Evolutionary conservation across 225 moss, liverwort and hornwort species (phyloP), one percentile per base, ranked within the genome.

Genomic region (Physcomitrium patens): DNA sequence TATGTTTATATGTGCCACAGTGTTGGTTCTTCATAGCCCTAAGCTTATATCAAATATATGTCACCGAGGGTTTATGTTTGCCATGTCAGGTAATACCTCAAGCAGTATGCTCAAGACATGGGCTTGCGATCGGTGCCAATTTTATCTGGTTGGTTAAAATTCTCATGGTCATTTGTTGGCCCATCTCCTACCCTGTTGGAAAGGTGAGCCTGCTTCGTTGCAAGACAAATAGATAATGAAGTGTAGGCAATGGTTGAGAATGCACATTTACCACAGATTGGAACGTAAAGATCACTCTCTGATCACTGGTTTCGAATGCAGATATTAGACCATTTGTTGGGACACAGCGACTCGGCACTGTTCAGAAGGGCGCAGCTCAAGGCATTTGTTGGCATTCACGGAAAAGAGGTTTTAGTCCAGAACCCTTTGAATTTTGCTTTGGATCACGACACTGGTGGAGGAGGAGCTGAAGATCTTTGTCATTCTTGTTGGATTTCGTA

Each of bases 321-420:
- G 92, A 85, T 92, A 47, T 75, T 94, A 73, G 90, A 92, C 71
- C 78, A 67, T 43, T 41, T 94, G 54, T 76, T 94, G 65, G 94
- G 94, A 20, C 94, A 92, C 67, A 89, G 91, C 45, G 91, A 96
- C 70, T 92, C 92, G 24, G 94, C 96, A 58, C 71, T 92, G 3
- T 96, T 94, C 69, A 88, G 96, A 53, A 76, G 91, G 77, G 86
- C 94, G 60, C 91, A 96, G 73, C 88, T 96, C 60, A 94, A 85
- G 88, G 92, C 94, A n/a, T 81, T 96, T 17, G 96, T 94, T 12
- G 70, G 76, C 81, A 96, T 96, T 83, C 96, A 96, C 59, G 90
- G 89, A 37, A 90, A 91, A 77, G 92, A 97, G 89, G 92, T 10
- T 51, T 73, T 12, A 1, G 24, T 28, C 56, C 48, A 37, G 19